A percentile compares a stretch with the other conserved stretches of the same genome.
phyloP scores from a whole-genome alignment of 768 basidiomycete genomes.

The Tylopilus sp. region DNA sequence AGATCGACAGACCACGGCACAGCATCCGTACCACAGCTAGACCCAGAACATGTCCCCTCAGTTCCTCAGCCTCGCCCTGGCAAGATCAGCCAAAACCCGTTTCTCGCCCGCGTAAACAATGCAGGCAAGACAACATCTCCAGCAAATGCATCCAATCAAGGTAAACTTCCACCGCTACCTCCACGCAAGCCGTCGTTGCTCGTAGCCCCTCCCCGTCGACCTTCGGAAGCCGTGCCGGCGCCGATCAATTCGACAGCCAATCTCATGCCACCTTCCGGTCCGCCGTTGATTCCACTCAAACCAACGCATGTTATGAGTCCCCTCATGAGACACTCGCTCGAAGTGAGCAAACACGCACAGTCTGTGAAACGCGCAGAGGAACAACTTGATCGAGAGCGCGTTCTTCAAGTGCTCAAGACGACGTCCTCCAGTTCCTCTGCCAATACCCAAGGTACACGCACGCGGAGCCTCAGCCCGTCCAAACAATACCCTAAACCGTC shows the following conservation, averaged over 20 bases:
- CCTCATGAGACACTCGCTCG: conserved; percentile 70
- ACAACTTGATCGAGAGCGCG: conserved; percentile 63
- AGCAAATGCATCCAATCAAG: conserved; percentile 7
- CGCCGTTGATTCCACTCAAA: conserved; percentile 24
- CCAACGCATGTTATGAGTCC: conserved; percentile 52
- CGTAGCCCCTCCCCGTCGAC: conserved; percentile 16
- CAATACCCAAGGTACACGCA: conserved; percentile 8
- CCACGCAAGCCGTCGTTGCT: conserved; percentile 36
- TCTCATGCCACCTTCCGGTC: conserved; percentile 3
- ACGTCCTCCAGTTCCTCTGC: conserved; percentile 36
- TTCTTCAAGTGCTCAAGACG: conserved; percentile 70
- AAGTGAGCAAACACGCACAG: conserved; percentile 70
- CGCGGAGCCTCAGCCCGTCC: conserved; percentile 31
- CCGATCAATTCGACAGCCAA: conserved; percentile 1
- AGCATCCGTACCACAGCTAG: neutral
- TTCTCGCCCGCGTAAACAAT: conserved; percentile 23
- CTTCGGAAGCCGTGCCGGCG: conserved; percentile 13
- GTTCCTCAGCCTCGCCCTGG: conserved; percentile 12
- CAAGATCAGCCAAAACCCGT: conserved; percentile 31
- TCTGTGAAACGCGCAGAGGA: conserved; percentile 67
- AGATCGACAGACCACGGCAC: conserved; percentile 17
- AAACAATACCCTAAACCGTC: conserved; percentile 13
- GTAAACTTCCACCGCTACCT: conserved; percentile 29
- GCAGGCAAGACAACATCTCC: conserved; percentile 7
- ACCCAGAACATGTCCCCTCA: conserved; percentile 4